Percentiles rank a stretch among this genome's conserved stretches.
These are phyloP conservation scores for Monosporascus sp. DNA, from an alignment of 2,329 filamentous ascomycete species.

Conservation along the genomic window DNA sequence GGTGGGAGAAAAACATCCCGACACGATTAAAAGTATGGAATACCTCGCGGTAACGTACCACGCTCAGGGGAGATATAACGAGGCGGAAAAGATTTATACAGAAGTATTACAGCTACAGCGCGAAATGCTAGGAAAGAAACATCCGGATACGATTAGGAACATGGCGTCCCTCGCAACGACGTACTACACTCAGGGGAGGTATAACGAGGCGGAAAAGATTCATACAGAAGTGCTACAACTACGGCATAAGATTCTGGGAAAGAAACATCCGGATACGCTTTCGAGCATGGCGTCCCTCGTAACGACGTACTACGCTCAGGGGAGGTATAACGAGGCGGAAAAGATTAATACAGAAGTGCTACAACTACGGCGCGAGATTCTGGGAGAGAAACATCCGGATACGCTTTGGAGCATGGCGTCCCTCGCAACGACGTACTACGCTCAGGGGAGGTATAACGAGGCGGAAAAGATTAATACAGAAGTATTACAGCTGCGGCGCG, in stretches of 20 bases:
- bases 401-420: conserved; percentile 7
- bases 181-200: not conserved
- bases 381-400: conserved; percentile 17
- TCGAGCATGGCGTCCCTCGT: not conserved
- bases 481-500: conserved; percentile 7
- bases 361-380: conserved; percentile 7
- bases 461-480: too few relatives aligned
- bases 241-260: conserved; percentile 11
- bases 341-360: not conserved
- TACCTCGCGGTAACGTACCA: conserved; percentile 9
- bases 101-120: conserved; percentile 6
- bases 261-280: conserved; percentile 19
- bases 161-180: conserved; percentile 15
- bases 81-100: not conserved
- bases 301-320: too few relatives aligned
- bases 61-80: conserved; percentile 1
- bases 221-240: conserved; percentile 10
- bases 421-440: too few relatives aligned
- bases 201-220: conserved; percentile 4
- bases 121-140: conserved; percentile 15
- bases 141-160: conserved; percentile 15
- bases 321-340: too few relatives aligned
- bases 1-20: conserved; percentile 17
- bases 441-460: too few relatives aligned
- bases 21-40: conserved; percentile 16